Evolutionary conservation across 148 eudicot genomes (phyloP).

Genomic region (Gaultheria prostrata): DNA sequence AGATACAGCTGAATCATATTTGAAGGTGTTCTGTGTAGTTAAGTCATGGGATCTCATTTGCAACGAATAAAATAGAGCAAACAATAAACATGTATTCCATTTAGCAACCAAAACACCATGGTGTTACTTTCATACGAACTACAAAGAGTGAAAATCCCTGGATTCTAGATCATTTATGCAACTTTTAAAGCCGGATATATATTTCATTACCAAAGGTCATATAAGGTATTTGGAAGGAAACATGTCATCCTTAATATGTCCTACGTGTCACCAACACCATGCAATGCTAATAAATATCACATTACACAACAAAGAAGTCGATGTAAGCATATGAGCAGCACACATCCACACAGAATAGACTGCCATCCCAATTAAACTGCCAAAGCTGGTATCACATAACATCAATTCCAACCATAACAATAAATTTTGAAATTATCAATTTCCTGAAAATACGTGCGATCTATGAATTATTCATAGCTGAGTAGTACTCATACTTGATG

Average conservation of each 20-base stretch:
- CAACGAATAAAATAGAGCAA: not conserved
- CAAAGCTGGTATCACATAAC: not conserved
- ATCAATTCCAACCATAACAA: not conserved
- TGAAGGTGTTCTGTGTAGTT: not conserved
- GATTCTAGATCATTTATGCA: not conserved
- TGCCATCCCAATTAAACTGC: conserved; percentile 5
- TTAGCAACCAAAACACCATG: not conserved
- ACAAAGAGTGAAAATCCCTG: not conserved
- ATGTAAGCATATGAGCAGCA: not conserved
- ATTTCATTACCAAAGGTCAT: not conserved
- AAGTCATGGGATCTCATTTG: not conserved
- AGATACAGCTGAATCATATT: not conserved
- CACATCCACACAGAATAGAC: not conserved
- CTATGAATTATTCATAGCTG: not conserved
- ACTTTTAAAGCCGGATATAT: not conserved
- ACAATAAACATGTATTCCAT: not conserved
- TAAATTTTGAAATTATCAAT: not conserved
- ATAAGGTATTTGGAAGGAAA: conserved; percentile 1
- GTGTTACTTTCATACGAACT: not conserved
- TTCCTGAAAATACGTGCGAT: not conserved
- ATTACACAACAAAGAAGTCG: not conserved
- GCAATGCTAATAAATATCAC: not conserved
- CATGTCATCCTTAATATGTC: not conserved
- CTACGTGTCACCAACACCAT: not conserved
- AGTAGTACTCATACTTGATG: not conserved